Conservation (phyloP, 257 asterid species). For the Solanum dulcamara region DNA sequence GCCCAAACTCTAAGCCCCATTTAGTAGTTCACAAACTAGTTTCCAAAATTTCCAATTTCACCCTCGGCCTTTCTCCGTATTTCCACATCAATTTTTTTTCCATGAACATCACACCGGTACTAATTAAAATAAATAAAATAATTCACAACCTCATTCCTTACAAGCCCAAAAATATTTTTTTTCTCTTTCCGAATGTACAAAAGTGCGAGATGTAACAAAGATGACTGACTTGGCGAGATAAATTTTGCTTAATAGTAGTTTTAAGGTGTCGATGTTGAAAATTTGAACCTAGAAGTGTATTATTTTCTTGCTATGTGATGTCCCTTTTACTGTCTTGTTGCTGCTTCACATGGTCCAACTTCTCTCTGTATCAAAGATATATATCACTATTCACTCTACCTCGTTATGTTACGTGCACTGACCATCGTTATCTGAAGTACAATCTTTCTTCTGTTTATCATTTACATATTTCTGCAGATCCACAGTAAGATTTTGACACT, state of each 20-base stretch:
- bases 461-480: conserved; percentile 40
- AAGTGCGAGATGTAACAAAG: no score
- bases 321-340: neutral
- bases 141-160: no score
- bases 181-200: no score
- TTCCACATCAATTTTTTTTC: no score
- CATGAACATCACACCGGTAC: no score
- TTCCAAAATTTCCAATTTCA: no score
- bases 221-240: neutral
- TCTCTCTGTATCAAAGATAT: neutral
- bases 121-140: no score
- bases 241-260: neutral
- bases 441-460: neutral
- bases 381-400: neutral
- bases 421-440: neutral
- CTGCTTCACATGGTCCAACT: neutral
- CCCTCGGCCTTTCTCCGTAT: no score
- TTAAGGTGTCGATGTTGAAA: neutral
- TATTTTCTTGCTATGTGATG: neutral
- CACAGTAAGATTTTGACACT: conserved; percentile 82
- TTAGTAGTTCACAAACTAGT: no score
- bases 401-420: neutral
- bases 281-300: neutral
- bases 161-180: no score
- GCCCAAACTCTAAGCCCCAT: no score